Evolutionary conservation across 371 early-diverging fungal genomes (phyloP), one percentile per base, ranked within the genome.

Genomic region (Actinomucor elegans): DNA sequence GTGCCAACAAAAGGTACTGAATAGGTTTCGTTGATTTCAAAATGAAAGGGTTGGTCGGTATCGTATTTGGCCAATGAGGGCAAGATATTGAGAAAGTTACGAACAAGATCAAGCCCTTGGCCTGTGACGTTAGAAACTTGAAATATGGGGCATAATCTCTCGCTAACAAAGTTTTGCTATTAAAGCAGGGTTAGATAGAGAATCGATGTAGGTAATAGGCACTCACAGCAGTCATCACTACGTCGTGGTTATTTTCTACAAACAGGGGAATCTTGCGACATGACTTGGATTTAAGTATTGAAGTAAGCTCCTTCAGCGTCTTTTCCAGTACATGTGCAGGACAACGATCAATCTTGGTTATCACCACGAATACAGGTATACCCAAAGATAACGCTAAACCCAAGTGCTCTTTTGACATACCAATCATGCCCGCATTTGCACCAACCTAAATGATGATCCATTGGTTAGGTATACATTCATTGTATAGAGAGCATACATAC

Each of bases 381-480:
- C 82, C 73, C 26, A 96, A 72, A 2, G 94, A 93, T 18, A 95
- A 73, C 0, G 94, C 89, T 37, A 94, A 49, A 0, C 93, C 95
- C n/a, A 96, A 73, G 52, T 94, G 94, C 73, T 96, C 95, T 57
- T 93, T 92, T 12, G 94, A 89, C 95, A 94, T 96, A 10, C 95
- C 95, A 47, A 91, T 86, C 57, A 94, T 83, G 29, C 95, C 95
- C 7, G 93, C 92, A 65, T 96, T 94, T 1, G 93, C 87, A 11
- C 92, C 94, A 20, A 94, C n/a, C n/a, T n/a, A n/a, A n/a, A n/a
- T n/a, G n/a, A n/a, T n/a, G n/a, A n/a, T n/a, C n/a, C n/a, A n/a
- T n/a, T n/a, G n/a, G n/a, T n/a, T n/a, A n/a, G n/a, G n/a, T n/a
- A n/a, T n/a, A n/a, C n/a, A n/a, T n/a, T n/a, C n/a, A n/a, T n/a